Base-by-base conservation (phyloP, 208 protist species). In the Lotmaria passim region DNA sequence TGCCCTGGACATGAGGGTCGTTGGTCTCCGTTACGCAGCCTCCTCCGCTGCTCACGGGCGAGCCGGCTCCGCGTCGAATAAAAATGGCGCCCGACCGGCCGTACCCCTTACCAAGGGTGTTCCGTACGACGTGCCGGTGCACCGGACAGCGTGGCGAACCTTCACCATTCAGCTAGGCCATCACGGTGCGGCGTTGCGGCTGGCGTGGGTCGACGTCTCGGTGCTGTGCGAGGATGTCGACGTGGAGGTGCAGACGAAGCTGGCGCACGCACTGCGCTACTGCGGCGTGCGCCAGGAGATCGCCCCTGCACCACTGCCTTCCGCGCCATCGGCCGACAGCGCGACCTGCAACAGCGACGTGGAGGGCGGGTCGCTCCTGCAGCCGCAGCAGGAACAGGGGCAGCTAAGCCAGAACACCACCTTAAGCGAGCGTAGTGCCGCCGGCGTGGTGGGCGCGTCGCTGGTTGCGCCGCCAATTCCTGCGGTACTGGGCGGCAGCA, bases 181-280 rank as follows among this genome's bases (percentile, higher is more conserved):
- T 61, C 83, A 88, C 62, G 81, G 83, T 17, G 81, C 87, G 2
- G 24, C 50, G 6, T 61, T 95, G 74, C 57, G 56, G 23, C 69
- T 95, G 17, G 59, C 69, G 12, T 95, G 90, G 88, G 47, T 75
- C 14, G 67, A 70, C 46, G 53, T 89, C 39, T 26, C 69, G 12
- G 83, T 81, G 23, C 58, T 87, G 55, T 76, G 89, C 34, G 75
- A 89, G 69, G 76, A 81, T 15, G 39, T 93, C 4, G 73, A 77
- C 1, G 61, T 55, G 8, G 80, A 87, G 28, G 30, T 67, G 67
- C 62, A 72, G 50, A 66, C 60, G 28, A 88, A 86, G 58, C 64
- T 93, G 46, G 71, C 73, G 46, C 60, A 81, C 30, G 75, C 61
- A n/a, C 59, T 93, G 14, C 62, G 47, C 19, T 72, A 61, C 58